phyloP scores from a whole-genome alignment of 495 filamentous ascomycete genomes.

The Symbiotaphrina buchneri region DNA sequence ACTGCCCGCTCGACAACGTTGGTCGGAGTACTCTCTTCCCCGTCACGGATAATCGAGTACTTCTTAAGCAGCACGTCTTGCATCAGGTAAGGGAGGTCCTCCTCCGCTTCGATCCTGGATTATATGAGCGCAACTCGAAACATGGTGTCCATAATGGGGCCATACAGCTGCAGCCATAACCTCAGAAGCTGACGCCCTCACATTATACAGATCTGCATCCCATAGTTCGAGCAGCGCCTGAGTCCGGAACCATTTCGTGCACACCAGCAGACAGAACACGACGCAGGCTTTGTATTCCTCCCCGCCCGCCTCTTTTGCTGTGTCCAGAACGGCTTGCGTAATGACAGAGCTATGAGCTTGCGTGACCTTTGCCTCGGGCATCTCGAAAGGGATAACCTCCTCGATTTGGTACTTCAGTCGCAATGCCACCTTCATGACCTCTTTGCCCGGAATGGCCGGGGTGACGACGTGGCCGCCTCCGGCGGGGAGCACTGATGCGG shows the following conservation, averaged over 20 bases:
- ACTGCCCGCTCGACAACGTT: constrained; percentile 87
- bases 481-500: constrained; percentile 46
- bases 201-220: constrained; percentile 66
- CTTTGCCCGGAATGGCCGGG: constrained; percentile 38
- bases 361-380: constrained; percentile 49
- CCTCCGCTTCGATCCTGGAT: constrained; percentile 54
- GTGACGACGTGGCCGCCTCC: constrained; percentile 24
- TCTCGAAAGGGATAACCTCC: constrained; percentile 66
- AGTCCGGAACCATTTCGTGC: constrained; percentile 73
- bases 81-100: constrained; percentile 52
- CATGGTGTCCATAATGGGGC: no score
- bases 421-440: constrained; percentile 73
- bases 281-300: constrained; percentile 55
- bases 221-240: constrained; percentile 69
- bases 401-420: constrained; percentile 84
- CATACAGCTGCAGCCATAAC: constrained; percentile 63
- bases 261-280: constrained; percentile 68
- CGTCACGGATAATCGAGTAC: constrained; percentile 59
- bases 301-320: constrained; percentile 62
- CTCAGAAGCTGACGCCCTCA: constrained; percentile 71
- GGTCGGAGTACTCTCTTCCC: constrained; percentile 42
- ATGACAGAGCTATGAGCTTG: constrained; percentile 65
- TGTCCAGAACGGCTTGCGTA: constrained; percentile 50
- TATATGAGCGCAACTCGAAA: no score
- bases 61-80: constrained; percentile 73